phyloP scores from a whole-genome alignment of 768 basidiomycete genomes.

The Kwoniella europaea region DNA sequence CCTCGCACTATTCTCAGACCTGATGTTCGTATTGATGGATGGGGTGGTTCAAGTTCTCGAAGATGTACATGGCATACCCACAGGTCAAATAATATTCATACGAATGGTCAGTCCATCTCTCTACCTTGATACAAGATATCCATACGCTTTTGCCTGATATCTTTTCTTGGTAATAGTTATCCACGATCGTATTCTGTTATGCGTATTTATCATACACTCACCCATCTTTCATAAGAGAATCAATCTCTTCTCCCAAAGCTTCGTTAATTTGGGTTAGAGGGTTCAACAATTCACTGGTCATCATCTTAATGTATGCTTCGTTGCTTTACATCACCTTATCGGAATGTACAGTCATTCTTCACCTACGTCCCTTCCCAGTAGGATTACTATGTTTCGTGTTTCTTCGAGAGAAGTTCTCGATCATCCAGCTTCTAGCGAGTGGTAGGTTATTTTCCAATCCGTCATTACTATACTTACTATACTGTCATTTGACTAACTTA shows the following conservation, averaged over 20 bases:
- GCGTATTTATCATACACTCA: not conserved
- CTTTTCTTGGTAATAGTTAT: too few species aligned
- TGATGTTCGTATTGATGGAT: constrained; percentile 36
- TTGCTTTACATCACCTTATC: constrained; percentile 5
- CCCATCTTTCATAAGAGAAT: not conserved
- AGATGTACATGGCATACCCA: constrained; percentile 8
- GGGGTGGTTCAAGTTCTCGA: constrained; percentile 15
- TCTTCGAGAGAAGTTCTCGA: not conserved
- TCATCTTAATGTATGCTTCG: not conserved
- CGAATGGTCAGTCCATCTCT: not conserved
- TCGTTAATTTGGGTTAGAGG: not conserved
- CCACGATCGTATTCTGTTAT: not conserved
- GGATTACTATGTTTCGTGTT: constrained; percentile 1
- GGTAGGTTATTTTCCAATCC: too few species aligned
- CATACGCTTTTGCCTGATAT: too few species aligned
- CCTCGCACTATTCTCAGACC: constrained; percentile 3
- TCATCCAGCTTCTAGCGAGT: not conserved
- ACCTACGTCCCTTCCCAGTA: constrained; percentile 10
- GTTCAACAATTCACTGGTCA: not conserved
- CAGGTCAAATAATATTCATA: constrained; percentile 14
- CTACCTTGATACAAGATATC: too few species aligned
- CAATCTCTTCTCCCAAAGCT: not conserved
- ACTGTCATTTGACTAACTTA: too few species aligned
- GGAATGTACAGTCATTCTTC: constrained; percentile 1
- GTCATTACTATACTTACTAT: too few species aligned